Evolutionary conservation across 2,329 filamentous ascomycete genomes (phyloP), one percentile per base, ranked within the genome.

Genomic region (Neodidymelliopsis sp.): DNA sequence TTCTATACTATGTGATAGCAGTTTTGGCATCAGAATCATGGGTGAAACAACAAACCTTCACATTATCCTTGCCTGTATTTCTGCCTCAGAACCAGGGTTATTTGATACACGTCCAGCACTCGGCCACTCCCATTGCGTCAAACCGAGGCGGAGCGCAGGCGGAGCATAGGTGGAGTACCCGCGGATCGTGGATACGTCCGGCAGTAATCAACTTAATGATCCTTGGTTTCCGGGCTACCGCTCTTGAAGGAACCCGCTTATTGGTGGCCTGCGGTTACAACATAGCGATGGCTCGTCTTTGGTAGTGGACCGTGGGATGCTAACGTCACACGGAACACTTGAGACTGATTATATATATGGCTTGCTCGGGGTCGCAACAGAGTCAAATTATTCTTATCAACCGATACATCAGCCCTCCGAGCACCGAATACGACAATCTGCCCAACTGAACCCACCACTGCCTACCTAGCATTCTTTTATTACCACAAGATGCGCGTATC

Each of bases 31-130:
- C 6, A 10, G 9, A 20, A 4, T 9, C 19, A 30, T 19, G 27
- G 28, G 29, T 44, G 40, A 19, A 43, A 50, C 35, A 11, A 24
- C 36, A 39, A 50, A 35, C 39, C 35, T 44, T 28, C 44, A 29
- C 29, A 15, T 18, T 18, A 33, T 16, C 16, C 2, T 33, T 16
- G 19, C 15, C 29, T 13, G 29, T 40, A n/a, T n/a, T n/a, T n/a
- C n/a, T n/a, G 47, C 47, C 47, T 50, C 47, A 50, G 24, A 33
- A 13, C 5, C 10, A 33, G 19, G 12, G 6, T 8, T 33, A 24
- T 50, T 40, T 40, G 47, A 50, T 50, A 40, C 40, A 15, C 24
- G 47, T 40, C 47, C 29, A 44, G 47, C 34, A n/a, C 47, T 50
- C 40, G 40, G 47, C 39, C 35, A 35, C 19, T 34, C 34, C 36